phyloP scores from a whole-genome alignment of 805 yeast genomes.

The Maudiozyma pseudohumilis region DNA sequence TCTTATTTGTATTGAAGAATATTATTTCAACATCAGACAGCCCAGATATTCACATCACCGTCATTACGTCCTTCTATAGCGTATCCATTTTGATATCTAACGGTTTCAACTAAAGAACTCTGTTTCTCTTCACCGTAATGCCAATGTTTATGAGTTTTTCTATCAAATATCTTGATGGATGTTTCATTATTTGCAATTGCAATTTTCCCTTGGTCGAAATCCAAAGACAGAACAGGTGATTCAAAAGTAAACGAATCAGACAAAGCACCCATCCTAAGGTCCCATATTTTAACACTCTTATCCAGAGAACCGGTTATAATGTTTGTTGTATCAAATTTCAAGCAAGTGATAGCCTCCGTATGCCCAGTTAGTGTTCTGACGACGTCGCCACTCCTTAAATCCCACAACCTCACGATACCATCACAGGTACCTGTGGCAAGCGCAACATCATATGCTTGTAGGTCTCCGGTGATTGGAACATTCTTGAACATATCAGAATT shows the following conservation, averaged over 20 bases:
- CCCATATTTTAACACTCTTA: conserved; percentile 62
- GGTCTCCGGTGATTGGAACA: conserved; percentile 47
- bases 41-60: conserved; percentile 61
- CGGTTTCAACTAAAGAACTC: conserved; percentile 31
- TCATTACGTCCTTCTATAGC: conserved; percentile 52
- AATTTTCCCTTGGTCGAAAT: conserved; percentile 49
- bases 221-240: conserved; percentile 43
- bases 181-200: conserved; percentile 39
- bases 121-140: conserved; percentile 36
- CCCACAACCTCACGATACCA: conserved; percentile 70
- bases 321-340: conserved; percentile 60
- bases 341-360: conserved; percentile 54
- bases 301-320: conserved; percentile 57
- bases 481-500: conserved; percentile 2
- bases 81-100: conserved; percentile 53
- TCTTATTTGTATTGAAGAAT: too few species aligned
- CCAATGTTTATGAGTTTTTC: conserved; percentile 45
- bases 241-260: conserved; percentile 54
- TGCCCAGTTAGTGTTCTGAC: conserved; percentile 55
- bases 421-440: conserved; percentile 72
- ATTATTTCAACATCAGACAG: conserved; percentile 29
- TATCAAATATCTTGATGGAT: conserved; percentile 47
- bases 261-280: conserved; percentile 55
- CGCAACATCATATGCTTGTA: conserved; percentile 68
- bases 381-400: conserved; percentile 58